Base-by-base conservation (phyloP, 202 grass and related monocot genomes). In the Panicum hallii region DNA sequence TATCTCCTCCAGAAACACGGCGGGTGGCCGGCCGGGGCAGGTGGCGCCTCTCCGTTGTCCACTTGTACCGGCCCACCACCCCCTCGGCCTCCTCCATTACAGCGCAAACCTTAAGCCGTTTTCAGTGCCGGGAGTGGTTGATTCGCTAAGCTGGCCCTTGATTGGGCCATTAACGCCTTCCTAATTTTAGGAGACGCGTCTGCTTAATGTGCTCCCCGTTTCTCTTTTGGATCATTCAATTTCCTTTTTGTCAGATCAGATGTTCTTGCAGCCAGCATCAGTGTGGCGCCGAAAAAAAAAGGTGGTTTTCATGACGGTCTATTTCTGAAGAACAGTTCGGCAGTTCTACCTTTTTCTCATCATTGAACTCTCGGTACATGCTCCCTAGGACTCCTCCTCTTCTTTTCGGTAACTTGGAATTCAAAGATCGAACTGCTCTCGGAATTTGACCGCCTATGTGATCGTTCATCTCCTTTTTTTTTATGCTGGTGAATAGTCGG, bases 1-100 rank as follows among this genome's bases (percentile, higher is more conserved):
- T 10, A 13, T 11, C 47, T 5, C 45, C 45, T 11, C 79, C 85
- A 77, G 50, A 77, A 87, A 87, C 84, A 60, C 89, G 87, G 83
- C 82, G 63, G 68, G 74, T 71, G 70, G 77, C 54, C 45, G 63
- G 75, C 47, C 47, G 47, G 80, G 60, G 80, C 66, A 64, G 78
- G 76, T 84, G 81, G 23, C 41, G 52, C 23, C 53, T 47, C 73
- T 55, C 73, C 43, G 17, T 67, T 83, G 74, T 68, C 80, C 78
- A 32, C 66, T 74, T 80, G 85, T 84, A 82, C 81, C 8, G 16
- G 49, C 66, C 22, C 2, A 38, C 36, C 32, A 32, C 32, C 32
- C 32, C 56, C n/a, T 60, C 56, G 53, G 40, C 77, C 16, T 70
- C 43, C 32, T 38, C 36, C 36, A 32, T 78, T 78, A 77, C 47